Percentiles rank a stretch among this genome's conserved stretches.
phyloP scores from a whole-genome alignment of 2,329 filamentous ascomycete species.

The Lachnellula occidentalis region DNA sequence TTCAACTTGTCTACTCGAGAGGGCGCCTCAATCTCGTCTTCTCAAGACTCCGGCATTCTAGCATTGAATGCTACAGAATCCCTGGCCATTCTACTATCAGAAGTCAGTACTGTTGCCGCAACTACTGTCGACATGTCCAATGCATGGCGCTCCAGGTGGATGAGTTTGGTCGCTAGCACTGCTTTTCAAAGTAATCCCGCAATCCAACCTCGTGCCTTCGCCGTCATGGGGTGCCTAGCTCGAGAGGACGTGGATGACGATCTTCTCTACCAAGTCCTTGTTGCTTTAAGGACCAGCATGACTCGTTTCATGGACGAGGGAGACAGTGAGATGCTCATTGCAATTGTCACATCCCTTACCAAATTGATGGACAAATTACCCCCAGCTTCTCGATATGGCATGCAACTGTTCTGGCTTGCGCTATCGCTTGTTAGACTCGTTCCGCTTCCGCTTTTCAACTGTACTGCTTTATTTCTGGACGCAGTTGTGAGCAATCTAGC shows the following conservation, averaged over 20 bases:
- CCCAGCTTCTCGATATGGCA: slow-evolving; percentile 59
- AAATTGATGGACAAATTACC: slow-evolving; percentile 68
- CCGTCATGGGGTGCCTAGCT: slow-evolving; percentile 66
- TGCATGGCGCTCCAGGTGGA: slow-evolving; percentile 66
- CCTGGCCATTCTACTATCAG: slow-evolving; percentile 56
- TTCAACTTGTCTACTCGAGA: slow-evolving; percentile 47
- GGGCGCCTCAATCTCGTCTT: slow-evolving; percentile 48
- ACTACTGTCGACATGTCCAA: slow-evolving; percentile 61
- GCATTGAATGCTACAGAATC: slow-evolving; percentile 48
- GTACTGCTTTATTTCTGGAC: slow-evolving; percentile 58
- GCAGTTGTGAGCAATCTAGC: slow-evolving; percentile 60
- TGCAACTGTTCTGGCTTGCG: slow-evolving; percentile 66
- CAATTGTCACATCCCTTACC: slow-evolving; percentile 60
- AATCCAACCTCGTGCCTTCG: slow-evolving; percentile 63
- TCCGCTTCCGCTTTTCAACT: slow-evolving; percentile 58
- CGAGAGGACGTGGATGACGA: slow-evolving; percentile 69
- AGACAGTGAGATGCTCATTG: slow-evolving; percentile 62
- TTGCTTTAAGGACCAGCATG: slow-evolving; percentile 60
- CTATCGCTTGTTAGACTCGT: slow-evolving; percentile 61
- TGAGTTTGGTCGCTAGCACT: slow-evolving; percentile 67
- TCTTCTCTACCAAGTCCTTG: slow-evolving; percentile 64
- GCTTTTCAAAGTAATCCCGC: slow-evolving; percentile 69
- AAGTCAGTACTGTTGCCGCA: slow-evolving; percentile 58
- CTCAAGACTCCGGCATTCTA: slow-evolving; percentile 43
- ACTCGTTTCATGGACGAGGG: slow-evolving; percentile 59